A percentile compares a stretch with the other conserved stretches of the same genome.
Evolutionary conservation across 768 basidiomycete genomes (phyloP).

Genomic region (Termitomyces sp.): DNA sequence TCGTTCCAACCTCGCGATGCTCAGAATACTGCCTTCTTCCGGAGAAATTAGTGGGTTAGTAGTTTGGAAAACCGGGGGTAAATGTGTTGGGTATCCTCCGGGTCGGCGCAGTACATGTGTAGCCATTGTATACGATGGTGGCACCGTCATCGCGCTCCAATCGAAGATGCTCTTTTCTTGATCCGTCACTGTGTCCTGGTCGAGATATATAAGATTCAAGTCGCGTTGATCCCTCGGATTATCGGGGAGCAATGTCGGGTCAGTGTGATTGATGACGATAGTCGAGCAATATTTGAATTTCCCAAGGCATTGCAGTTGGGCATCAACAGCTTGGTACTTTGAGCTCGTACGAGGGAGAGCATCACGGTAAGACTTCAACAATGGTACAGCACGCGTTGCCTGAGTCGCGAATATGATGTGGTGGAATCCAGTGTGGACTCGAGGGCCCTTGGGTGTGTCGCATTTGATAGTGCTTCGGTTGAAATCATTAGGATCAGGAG

Average conservation of each 20-base stretch:
- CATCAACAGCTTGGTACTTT: slow-evolving; percentile 27
- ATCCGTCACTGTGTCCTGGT: background rate
- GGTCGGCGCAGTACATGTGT: slow-evolving; percentile 55
- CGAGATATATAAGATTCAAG: slow-evolving; percentile 51
- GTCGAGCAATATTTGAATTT: slow-evolving; percentile 50
- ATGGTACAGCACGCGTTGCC: slow-evolving; percentile 53
- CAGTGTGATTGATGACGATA: slow-evolving; percentile 71
- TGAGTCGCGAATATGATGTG: slow-evolving; percentile 74
- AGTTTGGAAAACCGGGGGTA: slow-evolving; percentile 54
- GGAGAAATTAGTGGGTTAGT: slow-evolving; percentile 67
- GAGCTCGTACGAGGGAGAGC: slow-evolving; percentile 24
- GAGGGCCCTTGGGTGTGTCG: slow-evolving; percentile 20
- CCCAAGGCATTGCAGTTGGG: slow-evolving; percentile 43
- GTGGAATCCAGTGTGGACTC: slow-evolving; percentile 44
- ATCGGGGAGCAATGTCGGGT: slow-evolving; percentile 51
- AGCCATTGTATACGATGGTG: slow-evolving; percentile 56
- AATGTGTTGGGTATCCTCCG: slow-evolving; percentile 24
- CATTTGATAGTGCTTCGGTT: slow-evolving; percentile 35
- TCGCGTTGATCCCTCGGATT: slow-evolving; percentile 49
- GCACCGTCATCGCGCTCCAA: slow-evolving; percentile 26
- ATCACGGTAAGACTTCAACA: slow-evolving; percentile 44
- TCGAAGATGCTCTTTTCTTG: slow-evolving; percentile 6
- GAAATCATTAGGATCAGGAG: slow-evolving; percentile 28
- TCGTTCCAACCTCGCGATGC: slow-evolving; percentile 56
- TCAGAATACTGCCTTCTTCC: slow-evolving; percentile 41